Percentiles rank a stretch among this genome's conserved stretches.
phyloP scores from a whole-genome alignment of 768 basidiomycete genomes.

The Obba rivulosa region DNA sequence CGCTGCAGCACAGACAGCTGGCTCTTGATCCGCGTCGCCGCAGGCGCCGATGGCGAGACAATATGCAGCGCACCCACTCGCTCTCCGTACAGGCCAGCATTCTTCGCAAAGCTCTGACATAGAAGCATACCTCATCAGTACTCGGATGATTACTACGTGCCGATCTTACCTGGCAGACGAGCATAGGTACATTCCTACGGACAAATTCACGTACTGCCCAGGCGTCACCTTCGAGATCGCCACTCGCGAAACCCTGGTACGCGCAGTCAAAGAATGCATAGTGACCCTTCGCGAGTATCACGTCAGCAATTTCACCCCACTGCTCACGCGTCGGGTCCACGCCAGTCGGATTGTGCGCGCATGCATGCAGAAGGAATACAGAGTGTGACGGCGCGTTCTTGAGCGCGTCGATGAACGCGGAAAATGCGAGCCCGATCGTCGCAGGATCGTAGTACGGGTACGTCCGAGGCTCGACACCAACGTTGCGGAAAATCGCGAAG shows the following conservation, averaged over 20 bases:
- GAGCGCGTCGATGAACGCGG: slow-evolving; percentile 57
- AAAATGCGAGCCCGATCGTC: slow-evolving; percentile 83
- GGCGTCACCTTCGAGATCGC: slow-evolving; percentile 86
- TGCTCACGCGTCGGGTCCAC: slow-evolving; percentile 89
- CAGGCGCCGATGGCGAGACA: slow-evolving; percentile 56
- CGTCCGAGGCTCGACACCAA: slow-evolving; percentile 78
- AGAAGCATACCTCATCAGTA: not conserved
- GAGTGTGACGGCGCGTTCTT: slow-evolving; percentile 66
- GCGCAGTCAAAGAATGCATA: slow-evolving; percentile 94
- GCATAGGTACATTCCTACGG: slow-evolving; percentile 63
- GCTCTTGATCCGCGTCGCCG: slow-evolving; percentile 70
- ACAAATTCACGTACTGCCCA: slow-evolving; percentile 90
- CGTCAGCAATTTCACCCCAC: slow-evolving; percentile 73
- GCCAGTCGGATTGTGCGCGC: slow-evolving; percentile 96
- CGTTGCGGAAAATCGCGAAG: slow-evolving; percentile 84
- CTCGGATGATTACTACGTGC: not conserved
- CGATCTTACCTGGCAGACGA: slow-evolving; percentile 81
- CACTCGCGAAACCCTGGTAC: slow-evolving; percentile 96
- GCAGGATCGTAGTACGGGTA: slow-evolving; percentile 94
- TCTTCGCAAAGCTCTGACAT: slow-evolving; percentile 90
- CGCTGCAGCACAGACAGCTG: slow-evolving; percentile 90
- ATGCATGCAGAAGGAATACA: slow-evolving; percentile 87
- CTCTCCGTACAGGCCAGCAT: slow-evolving; percentile 93
- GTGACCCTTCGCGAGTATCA: slow-evolving; percentile 68
- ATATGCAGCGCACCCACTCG: slow-evolving; percentile 93